Evolutionary conservation across 306 rosid genomes (phyloP).

Genomic region (Trifolium dubium): DNA sequence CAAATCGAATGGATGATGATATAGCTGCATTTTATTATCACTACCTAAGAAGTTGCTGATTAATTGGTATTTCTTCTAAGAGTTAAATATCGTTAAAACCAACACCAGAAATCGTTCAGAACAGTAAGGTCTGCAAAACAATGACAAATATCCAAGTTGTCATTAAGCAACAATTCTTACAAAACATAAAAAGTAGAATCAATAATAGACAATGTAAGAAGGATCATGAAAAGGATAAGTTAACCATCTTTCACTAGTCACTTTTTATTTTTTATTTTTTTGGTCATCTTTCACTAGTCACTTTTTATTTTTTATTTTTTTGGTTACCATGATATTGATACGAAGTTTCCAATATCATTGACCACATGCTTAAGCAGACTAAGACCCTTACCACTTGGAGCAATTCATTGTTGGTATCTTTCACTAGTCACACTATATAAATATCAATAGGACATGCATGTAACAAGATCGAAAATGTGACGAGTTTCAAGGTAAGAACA

Average conservation of each 20-base stretch:
- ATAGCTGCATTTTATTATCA: slow-evolving; percentile 74
- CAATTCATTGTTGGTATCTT: too few species aligned
- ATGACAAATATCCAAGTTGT: slow-evolving; percentile 29
- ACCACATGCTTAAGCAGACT: too few species aligned
- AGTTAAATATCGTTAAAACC: slow-evolving; percentile 15
- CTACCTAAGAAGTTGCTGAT: slow-evolving; percentile 33
- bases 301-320: too few species aligned
- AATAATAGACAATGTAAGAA: not conserved
- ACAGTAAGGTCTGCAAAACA: slow-evolving; percentile 46
- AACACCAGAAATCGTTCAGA: slow-evolving; percentile 37
- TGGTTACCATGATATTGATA: too few species aligned
- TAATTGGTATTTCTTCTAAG: slow-evolving; percentile 16
- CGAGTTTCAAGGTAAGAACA: not conserved
- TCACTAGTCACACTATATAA: not conserved
- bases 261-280: too few species aligned
- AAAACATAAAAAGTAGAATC: slow-evolving; percentile 9
- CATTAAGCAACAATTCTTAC: slow-evolving; percentile 19
- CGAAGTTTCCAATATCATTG: too few species aligned
- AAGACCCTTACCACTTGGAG: too few species aligned
- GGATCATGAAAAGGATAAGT: slow-evolving; percentile 4
- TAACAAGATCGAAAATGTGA: slow-evolving; percentile 18
- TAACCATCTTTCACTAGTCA: slow-evolving; percentile 1
- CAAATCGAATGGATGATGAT: slow-evolving; percentile 91
- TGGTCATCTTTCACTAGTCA: not conserved
- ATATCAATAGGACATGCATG: slow-evolving; percentile 13